Evolutionary conservation across 2,329 filamentous ascomycete genomes (phyloP), one percentile per base, ranked within the genome.

Genomic region (Drechslera avenae): DNA sequence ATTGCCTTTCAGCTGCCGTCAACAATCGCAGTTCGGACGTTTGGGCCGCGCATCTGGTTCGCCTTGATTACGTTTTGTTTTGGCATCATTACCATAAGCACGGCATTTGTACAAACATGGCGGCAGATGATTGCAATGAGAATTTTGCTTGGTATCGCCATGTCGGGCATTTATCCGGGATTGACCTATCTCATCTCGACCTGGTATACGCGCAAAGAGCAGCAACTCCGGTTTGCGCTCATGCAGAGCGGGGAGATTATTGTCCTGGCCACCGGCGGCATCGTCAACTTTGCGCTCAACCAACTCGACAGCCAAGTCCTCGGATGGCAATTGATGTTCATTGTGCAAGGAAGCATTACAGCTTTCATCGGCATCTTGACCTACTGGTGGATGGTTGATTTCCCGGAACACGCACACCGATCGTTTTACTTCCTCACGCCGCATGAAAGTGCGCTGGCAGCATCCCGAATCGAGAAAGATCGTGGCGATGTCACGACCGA

Each of bases 301-400:
- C 78, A 83, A 40, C 74, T 88, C 2, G 71, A 87, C 57, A 84
- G 84, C 1, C 75, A 69, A 8, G 76, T 81, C 4, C 63, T 88
- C 18, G 85, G 86, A 2, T 88, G 86, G 85, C 81, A 84, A 21
- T 88, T 83, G 78, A 88, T 88, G 84, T 89, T 85, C 57, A 68
- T 88, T 0, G 83, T 88, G 0, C 85, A 88, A 60, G 86, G 86
- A 0, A 62, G 82, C 8, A 83, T 88, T 57, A 80, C 86, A 4
- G 68, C 69, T 14, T 69, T 84, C 17, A 72, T 89, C 16, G 85
- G 85, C 3, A 60, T 86, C 23, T 50, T 79, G 10, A 87, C 85
- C 0, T 88, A 85, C 62, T 86, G 84, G 78, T 88, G 86, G 86
- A 87, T 89, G 74, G 77, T 88, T 34, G 85, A 88, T 62, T 88